Evolutionary conservation across 2,329 filamentous ascomycete species (phyloP).

Genomic region (Aphanocladium album): DNA sequence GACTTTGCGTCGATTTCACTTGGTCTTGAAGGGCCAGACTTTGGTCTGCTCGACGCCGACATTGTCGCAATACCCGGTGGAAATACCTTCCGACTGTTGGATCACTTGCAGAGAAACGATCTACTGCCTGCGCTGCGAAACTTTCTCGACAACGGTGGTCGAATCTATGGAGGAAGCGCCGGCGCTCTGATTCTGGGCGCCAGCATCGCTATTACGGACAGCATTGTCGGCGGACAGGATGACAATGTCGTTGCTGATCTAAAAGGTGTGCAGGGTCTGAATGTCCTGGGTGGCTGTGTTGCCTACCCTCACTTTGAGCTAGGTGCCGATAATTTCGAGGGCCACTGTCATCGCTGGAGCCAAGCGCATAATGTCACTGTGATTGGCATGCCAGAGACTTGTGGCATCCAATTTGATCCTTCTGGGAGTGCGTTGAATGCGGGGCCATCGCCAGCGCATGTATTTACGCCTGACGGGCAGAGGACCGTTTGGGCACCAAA

Average conservation of each 20-base stretch:
- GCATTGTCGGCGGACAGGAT: neutral
- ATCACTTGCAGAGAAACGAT: neutral
- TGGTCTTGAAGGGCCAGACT: neutral
- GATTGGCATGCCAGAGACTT: slow-evolving; percentile 2
- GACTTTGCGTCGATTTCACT: neutral
- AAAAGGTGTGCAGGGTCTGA: neutral
- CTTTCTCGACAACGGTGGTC: neutral
- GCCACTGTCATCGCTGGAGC: slow-evolving; percentile 7
- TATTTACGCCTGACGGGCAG: neutral
- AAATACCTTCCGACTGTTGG: slow-evolving; percentile 8
- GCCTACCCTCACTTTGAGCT: slow-evolving; percentile 1
- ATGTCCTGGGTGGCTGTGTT: neutral
- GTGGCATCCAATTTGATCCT: slow-evolving; percentile 3
- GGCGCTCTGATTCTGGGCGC: neutral
- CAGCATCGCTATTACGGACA: slow-evolving; percentile 6
- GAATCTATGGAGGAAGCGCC: slow-evolving; percentile 1
- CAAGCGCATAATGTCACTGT: neutral
- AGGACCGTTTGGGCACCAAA: neutral
- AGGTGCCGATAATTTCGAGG: neutral
- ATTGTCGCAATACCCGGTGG: slow-evolving; percentile 6
- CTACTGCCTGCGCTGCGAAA: neutral
- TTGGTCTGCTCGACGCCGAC: slow-evolving; percentile 5
- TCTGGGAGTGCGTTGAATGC: neutral
- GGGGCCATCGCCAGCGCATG: neutral
- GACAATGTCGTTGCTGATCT: neutral